Evolutionary conservation across 1,284 basidiomycete species (phyloP), one percentile per base, ranked within the genome.

Genomic region (Ceratobasidium sp.): DNA sequence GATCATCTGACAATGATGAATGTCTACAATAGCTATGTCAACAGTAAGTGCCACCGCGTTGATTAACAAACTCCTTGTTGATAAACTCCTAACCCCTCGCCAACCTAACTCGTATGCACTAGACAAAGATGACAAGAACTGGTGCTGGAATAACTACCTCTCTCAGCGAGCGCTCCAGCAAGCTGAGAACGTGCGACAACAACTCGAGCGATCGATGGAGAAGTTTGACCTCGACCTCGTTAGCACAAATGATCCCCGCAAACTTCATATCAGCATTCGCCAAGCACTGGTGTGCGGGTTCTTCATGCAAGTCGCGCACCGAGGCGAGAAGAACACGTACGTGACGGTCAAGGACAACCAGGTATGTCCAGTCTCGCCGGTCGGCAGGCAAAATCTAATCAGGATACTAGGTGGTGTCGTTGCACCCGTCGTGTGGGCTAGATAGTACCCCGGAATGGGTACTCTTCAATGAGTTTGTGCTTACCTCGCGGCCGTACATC

Each of bases 301-400:
- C 87, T 99, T 99, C 85, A 98, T 98, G 97, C 97, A 99, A 82
- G 91, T 97, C 8, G 97, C 97, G 5, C 96, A 98, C 83, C 95
- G 95, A 82, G 95, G 95, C n/a, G 93, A 95, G 80, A 96, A 95
- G 85, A 82, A 82, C 72, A 88, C 86, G 75, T 97, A 97, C 82
- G 81, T 91, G 78, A 99, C 96, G 0, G 91, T 98, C 77, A 99
- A 98, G 84, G 96, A 99, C 82, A 95, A 97, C 80, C 95, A 97
- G 85, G 91, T 89, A 78, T 62, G 86, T 81, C 1, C 27, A 3
- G 44, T 57, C 36, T 5, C 36, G 36, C 36, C 6, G 36, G 11
- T 41, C 6, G 45, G 54, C 24, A 33, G 31, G 48, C 27, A 4
- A 56, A 3, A 31, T 31, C 4, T 24, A 17, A 59, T 63, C 24